Conservation (phyloP, 2,329 filamentous ascomycete species). For the Trichophyton schoenleinii region DNA sequence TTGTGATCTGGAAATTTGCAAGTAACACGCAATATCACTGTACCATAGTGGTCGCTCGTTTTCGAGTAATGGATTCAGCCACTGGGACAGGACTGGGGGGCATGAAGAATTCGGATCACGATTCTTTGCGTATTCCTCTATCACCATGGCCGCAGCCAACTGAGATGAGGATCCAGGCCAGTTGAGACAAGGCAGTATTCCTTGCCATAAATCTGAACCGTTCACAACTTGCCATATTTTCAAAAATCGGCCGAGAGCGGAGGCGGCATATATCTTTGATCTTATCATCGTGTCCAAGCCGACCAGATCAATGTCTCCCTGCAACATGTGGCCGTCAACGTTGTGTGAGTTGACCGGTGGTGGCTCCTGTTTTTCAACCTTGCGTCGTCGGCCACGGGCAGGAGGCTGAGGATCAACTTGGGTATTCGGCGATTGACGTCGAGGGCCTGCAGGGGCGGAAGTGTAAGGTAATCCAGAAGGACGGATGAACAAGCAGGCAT, state of each 20-base stretch:
- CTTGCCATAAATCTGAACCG: slow-evolving; percentile 41
- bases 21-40: slow-evolving; percentile 75
- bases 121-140: slow-evolving; percentile 73
- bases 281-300: slow-evolving; percentile 78
- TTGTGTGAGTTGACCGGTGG: slow-evolving; percentile 64
- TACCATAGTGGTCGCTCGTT: slow-evolving; percentile 70
- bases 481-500: slow-evolving; percentile 75
- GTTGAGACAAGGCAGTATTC: slow-evolving; percentile 57
- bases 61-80: slow-evolving; percentile 66
- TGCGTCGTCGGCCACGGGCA: slow-evolving; percentile 63
- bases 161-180: slow-evolving; percentile 77
- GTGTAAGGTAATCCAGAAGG: slow-evolving; percentile 80
- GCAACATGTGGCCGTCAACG: slow-evolving; percentile 95
- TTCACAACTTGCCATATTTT: slow-evolving; percentile 54
- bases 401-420: slow-evolving; percentile 36
- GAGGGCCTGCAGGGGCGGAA: slow-evolving; percentile 24
- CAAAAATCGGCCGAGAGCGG: slow-evolving; percentile 75
- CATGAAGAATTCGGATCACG: slow-evolving; percentile 24
- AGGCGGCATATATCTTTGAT: slow-evolving; percentile 75
- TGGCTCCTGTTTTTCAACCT: slow-evolving; percentile 72
- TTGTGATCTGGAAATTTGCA: slow-evolving; percentile 80
- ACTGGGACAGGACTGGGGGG: slow-evolving; percentile 34
- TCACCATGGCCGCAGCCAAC: slow-evolving; percentile 65
- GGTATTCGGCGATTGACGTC: slow-evolving; percentile 30
- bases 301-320: slow-evolving; percentile 89